Conservation (phyloP, 208 protist species). For the Trypanosoma boissoni region DNA sequence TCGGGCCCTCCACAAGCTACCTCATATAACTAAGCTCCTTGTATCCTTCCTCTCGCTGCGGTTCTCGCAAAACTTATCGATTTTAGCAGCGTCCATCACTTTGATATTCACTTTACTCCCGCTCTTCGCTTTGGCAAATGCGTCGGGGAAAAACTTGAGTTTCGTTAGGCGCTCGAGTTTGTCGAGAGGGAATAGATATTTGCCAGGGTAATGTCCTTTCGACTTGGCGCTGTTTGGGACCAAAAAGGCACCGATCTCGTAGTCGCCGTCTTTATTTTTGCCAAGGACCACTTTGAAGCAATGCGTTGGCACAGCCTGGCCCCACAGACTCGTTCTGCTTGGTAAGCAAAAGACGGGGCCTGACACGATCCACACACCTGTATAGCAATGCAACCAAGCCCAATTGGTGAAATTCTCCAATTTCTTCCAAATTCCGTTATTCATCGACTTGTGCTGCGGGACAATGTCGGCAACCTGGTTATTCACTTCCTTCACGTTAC, state of each 20-base stretch:
- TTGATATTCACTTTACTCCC: background rate
- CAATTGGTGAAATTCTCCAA: constrained; percentile 64
- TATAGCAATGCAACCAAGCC: constrained; percentile 23
- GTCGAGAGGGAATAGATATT: constrained; percentile 63
- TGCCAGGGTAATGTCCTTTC: constrained; percentile 55
- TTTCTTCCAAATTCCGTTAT: constrained; percentile 74
- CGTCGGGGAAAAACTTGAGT: constrained; percentile 67
- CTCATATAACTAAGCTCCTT: no score
- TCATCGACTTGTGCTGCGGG: constrained; percentile 84
- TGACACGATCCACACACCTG: constrained; percentile 41
- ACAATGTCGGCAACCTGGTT: constrained; percentile 87
- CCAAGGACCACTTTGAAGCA: constrained; percentile 78
- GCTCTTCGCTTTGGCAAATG: constrained; percentile 8
- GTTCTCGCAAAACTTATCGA: constrained; percentile 44
- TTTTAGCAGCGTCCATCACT: constrained; percentile 48
- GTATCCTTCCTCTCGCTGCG: no score
- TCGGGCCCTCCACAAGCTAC: no score
- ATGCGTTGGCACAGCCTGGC: constrained; percentile 85
- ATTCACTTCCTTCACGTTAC: constrained; percentile 74
- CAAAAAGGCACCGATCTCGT: constrained; percentile 62
- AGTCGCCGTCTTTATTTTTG: constrained; percentile 33
- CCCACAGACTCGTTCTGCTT: background rate
- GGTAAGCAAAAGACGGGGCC: constrained; percentile 53
- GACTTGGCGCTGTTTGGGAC: constrained; percentile 73
- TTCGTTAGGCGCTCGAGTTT: constrained; percentile 55